Evolutionary conservation across 1,139 yeast genomes (phyloP).

Genomic region (Suhomyces bokatorum): DNA sequence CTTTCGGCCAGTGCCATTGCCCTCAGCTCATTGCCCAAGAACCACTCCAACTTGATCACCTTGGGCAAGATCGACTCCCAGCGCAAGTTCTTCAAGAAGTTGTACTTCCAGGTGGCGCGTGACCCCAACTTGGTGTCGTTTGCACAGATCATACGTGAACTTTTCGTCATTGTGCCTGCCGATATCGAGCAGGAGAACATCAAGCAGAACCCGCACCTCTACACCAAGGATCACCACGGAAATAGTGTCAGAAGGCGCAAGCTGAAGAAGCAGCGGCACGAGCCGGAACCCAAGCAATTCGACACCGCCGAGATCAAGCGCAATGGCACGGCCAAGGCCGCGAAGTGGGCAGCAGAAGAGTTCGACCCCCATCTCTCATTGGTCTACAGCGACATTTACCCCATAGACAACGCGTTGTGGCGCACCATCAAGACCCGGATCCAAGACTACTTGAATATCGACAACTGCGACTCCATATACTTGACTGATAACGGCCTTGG

Average conservation of each 20-base stretch:
- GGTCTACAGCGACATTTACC: conserved; percentile 66
- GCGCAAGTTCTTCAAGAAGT: conserved; percentile 43
- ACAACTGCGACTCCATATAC: conserved; percentile 43
- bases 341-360: conserved; percentile 57
- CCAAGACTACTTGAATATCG: conserved; percentile 63
- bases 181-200: conserved; percentile 39
- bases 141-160: conserved; percentile 69
- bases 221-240: conserved; percentile 39
- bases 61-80: conserved; percentile 42
- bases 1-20: conserved; percentile 71
- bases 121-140: conserved; percentile 63
- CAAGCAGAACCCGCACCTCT: conserved; percentile 42
- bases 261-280: conserved; percentile 20
- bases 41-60: conserved; percentile 39
- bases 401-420: conserved; percentile 69
- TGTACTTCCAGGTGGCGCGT: conserved; percentile 56
- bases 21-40: conserved; percentile 45
- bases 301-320: conserved; percentile 27
- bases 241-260: conserved; percentile 28
- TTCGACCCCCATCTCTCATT: conserved; percentile 76
- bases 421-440: conserved; percentile 69
- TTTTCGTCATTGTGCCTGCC: conserved; percentile 54
- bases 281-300: conserved; percentile 20
- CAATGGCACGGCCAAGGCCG: conserved; percentile 40
- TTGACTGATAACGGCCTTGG: conserved; percentile 39